Base-by-base conservation (phyloP, 495 filamentous ascomycete species). In the Daldinia childiae region DNA sequence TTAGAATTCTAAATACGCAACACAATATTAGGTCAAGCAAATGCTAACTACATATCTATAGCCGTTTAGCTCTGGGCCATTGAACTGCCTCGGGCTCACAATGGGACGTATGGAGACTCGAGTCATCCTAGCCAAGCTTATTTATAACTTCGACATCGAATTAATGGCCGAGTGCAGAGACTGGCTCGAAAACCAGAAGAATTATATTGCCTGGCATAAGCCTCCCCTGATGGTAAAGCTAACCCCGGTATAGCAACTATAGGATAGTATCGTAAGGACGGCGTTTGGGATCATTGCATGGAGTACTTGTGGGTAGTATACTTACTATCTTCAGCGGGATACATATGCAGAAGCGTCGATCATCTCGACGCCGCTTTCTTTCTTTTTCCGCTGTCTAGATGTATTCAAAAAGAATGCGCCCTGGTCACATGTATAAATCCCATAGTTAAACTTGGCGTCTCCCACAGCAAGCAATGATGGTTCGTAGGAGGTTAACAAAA, bases 1-100 rank as follows among this genome's bases (percentile, higher is more conserved):
- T 36, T 0, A 1, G 29, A 15, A 36, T 6, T 36, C n/a, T 15
- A 38, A 15, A 57, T 6, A 57, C 14, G 17, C 1, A 30, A 29
- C 12, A 63, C 4, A 29, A 7, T 34, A 15, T 17, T 29, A 34
- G 1, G 12, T 24, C 3, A 17, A 54, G 6, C 12, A 19, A 4
- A 63, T 57, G 21, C 68, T 62, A 14, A 71, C 41, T 4, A 27
- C 1, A 2, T 30, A 7, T 19, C 58, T 77, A 6, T 74, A 83
- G 58, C 83, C 85, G 19, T 88, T 88, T 36, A 79, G 79, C 48
- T 36, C 79, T 54, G 86, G 87, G 0, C 84, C 82, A 14, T 58
- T 86, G 55, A 83, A 84, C 63, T 88, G 85, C 60, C 77, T 86
- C 54, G 86, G 85, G n/a, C 77, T 80, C 60, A 82, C 82, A 79